Evolutionary conservation across 2,329 filamentous ascomycete species (phyloP).

Genomic region (Stachybotrys chartarum): DNA sequence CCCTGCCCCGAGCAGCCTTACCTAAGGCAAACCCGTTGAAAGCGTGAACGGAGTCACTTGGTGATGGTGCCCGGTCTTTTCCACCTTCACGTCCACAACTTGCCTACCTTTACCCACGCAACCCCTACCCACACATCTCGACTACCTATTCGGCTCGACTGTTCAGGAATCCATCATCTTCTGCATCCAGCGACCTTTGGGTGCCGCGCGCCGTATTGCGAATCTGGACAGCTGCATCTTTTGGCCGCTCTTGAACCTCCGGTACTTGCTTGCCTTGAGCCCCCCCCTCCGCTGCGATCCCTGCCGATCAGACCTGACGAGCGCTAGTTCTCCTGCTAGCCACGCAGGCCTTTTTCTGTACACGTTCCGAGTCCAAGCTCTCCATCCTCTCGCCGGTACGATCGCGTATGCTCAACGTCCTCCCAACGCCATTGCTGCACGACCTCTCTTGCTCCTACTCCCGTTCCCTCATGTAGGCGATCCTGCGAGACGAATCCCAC

Average conservation of each 20-base stretch:
- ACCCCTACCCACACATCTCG: neutral
- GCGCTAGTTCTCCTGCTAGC: neutral
- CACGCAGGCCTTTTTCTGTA: neutral
- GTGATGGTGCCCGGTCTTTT: neutral
- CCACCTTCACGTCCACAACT: neutral
- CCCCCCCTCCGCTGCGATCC: neutral
- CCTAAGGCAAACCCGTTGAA: neutral
- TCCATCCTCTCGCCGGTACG: slow-evolving; percentile 9
- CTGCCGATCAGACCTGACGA: neutral
- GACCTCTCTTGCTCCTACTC: slow-evolving; percentile 6
- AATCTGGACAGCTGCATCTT: neutral
- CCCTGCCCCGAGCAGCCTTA: neutral
- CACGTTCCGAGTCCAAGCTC: slow-evolving; percentile 1
- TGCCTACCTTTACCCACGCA: neutral
- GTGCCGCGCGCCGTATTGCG: neutral
- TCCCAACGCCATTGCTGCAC: slow-evolving; percentile 7
- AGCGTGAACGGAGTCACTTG: neutral
- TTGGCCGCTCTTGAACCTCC: neutral
- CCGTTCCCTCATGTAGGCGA: slow-evolving; percentile 27
- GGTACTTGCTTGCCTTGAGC: neutral
- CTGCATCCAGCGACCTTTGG: neutral
- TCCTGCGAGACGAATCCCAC: slow-evolving; percentile 13
- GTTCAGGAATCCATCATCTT: neutral
- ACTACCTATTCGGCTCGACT: neutral
- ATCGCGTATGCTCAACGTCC: slow-evolving; percentile 9